Conservation (phyloP, 345 rosid species). For the Gossypium sturtianum region DNA sequence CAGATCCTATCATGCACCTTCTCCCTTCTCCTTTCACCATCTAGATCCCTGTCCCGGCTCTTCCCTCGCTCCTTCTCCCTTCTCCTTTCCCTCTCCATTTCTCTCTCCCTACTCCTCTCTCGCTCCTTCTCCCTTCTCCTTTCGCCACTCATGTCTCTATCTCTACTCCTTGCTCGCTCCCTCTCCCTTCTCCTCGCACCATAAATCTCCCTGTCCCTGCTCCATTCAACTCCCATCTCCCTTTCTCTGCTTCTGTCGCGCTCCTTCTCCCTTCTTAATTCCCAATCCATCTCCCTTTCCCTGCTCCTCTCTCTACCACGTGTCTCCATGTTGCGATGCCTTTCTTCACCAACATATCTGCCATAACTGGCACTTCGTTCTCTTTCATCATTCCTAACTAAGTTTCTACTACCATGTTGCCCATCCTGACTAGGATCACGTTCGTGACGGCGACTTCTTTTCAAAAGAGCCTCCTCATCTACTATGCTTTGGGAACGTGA, state of each 20-base stretch:
- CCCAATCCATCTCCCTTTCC: slow-evolving; percentile 8
- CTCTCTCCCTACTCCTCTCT: slow-evolving; percentile 15
- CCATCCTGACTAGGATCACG: slow-evolving; percentile 29
- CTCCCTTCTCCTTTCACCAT: slow-evolving; percentile 34
- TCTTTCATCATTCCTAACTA: slow-evolving; percentile 35
- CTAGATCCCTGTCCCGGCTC: slow-evolving; percentile 42
- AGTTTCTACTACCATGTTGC: slow-evolving; percentile 35
- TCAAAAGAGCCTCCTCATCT: slow-evolving; percentile 39
- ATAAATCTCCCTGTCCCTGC: slow-evolving; percentile 16
- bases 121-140: slow-evolving; percentile 32
- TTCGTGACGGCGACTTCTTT: slow-evolving; percentile 26
- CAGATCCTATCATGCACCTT: slow-evolving; percentile 38
- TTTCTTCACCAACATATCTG: slow-evolving; percentile 35
- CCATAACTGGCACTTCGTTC: slow-evolving; percentile 30
- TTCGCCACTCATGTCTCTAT: slow-evolving; percentile 21
- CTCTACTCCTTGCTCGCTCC: slow-evolving; percentile 31
- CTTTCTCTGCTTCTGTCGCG: slow-evolving; percentile 7
- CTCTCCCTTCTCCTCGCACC: slow-evolving; percentile 25
- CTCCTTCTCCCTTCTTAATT: slow-evolving; percentile 24
- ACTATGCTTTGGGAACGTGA: slow-evolving; percentile 40
- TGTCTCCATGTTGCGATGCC: slow-evolving; percentile 32
- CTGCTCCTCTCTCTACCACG: slow-evolving; percentile 14
- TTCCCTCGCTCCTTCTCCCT: slow-evolving; percentile 36
- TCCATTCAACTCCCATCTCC: slow-evolving; percentile 16
- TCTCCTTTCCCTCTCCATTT: slow-evolving; percentile 21